These are phyloP conservation scores for Saccharomyces jurei DNA, from an alignment of 805 yeast genomes.

Conservation along the genomic window DNA sequence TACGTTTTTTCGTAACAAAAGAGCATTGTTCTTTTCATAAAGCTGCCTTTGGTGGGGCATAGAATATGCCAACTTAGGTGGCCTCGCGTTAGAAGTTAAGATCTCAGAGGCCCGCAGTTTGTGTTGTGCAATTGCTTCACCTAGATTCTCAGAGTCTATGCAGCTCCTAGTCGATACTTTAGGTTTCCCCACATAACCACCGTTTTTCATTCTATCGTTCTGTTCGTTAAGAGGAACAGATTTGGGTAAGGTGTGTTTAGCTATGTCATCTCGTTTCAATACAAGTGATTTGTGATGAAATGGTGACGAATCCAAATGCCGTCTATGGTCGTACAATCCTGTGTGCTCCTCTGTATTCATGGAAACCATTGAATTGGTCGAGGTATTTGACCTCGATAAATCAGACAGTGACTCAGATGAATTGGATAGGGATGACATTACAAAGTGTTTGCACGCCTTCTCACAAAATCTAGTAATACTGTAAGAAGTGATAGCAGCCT, in stretches of 20 bases:
- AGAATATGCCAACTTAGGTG: conserved; percentile 28
- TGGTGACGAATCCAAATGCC: conserved; percentile 37
- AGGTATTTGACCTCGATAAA: conserved; percentile 19
- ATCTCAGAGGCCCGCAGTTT: neutral
- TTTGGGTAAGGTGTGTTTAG: neutral
- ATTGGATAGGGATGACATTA: neutral
- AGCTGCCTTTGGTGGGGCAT: conserved; percentile 38
- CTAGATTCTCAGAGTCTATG: neutral
- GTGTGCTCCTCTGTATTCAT: conserved; percentile 33
- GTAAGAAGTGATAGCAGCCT: neutral
- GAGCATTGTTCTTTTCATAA: conserved; percentile 14
- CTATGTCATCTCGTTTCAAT: neutral
- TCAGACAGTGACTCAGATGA: neutral
- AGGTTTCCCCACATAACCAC: neutral
- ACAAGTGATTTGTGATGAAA: conserved; percentile 20
- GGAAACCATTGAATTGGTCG: conserved; percentile 27
- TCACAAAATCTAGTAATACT: neutral
- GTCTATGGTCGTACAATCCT: conserved; percentile 41
- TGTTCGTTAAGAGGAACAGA: neutral
- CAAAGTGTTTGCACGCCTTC: neutral
- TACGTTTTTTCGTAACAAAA: neutral
- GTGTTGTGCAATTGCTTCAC: neutral
- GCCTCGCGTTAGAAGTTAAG: conserved; percentile 10
- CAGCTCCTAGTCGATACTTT: neutral
- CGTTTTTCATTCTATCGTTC: neutral